Evolutionary conservation across 345 rosid species (phyloP), one percentile per base, ranked within the genome.

Genomic region (Bruguiera sexangula): DNA sequence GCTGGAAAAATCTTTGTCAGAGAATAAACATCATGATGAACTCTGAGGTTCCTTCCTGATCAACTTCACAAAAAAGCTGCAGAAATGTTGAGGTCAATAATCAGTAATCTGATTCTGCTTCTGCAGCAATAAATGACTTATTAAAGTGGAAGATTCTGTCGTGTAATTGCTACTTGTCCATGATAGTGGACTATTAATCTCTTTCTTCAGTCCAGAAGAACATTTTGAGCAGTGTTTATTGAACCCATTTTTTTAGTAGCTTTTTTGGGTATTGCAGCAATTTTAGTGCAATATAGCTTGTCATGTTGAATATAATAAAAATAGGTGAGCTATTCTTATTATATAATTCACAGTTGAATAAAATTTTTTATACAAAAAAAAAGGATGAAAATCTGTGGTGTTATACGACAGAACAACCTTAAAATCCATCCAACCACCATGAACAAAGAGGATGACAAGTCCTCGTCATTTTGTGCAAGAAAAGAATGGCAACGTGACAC

Each of bases 1-100:
- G 50, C 50, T 43, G 19, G 5, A 15, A 43, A 43, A 43, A 13
- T 43, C 50, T 43, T 43, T 18, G 0, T 0, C 61, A 1, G 65
- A 46, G 65, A 76, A 30, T 69, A 82, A 68, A 58, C 57, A 53
- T 59, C 83, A 65, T 30, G 98, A 92, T 68, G 96, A 92, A 82
- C 79, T 90, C 51, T 88, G 78, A 83, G 62, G 50, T 59, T 59
- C 7, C n/a, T 77, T 36, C 34, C 22, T 29, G 8, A 22, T 56
- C 7, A 34, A 64, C 27, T 46, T 58, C 59, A 64, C 39, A 31
- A 27, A 66, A 20, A 70, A 34, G 22, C 54, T 24, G 11, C 7
- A 10, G 37, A 62, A 53, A 7, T 24, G 51, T 62, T 20, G 62
- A 62, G 55, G 29, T 52, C 54, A 53, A 62, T 21, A 26, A 11